phyloP scores from a whole-genome alignment of 163 green algal genomes.

The Prototheca cutis region DNA sequence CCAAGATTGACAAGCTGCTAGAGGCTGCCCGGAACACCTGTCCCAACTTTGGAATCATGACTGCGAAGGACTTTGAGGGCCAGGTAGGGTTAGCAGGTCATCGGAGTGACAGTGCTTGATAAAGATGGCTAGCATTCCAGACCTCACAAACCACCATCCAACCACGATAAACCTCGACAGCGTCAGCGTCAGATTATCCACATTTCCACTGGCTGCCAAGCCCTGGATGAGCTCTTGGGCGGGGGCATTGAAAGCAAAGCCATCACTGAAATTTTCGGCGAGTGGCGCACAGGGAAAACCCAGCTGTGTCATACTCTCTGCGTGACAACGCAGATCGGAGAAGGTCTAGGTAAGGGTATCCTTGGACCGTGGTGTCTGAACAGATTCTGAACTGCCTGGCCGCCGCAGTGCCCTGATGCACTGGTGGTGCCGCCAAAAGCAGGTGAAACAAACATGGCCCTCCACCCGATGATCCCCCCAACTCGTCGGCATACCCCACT shows the following conservation, averaged over 20 bases:
- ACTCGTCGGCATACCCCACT: too few relatives aligned
- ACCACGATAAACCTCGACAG: too few relatives aligned
- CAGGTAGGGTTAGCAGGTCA: slow-evolving; percentile 20
- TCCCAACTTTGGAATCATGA: slow-evolving; percentile 41
- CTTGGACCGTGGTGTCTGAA: too few relatives aligned
- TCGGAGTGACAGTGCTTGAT: too few relatives aligned
- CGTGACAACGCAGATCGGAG: slow-evolving; percentile 72
- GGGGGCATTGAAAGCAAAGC: slow-evolving; percentile 52
- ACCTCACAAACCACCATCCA: too few relatives aligned
- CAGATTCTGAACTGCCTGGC: too few relatives aligned
- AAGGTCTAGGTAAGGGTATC: slow-evolving; percentile 22
- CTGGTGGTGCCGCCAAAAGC: too few relatives aligned
- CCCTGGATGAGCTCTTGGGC: slow-evolving; percentile 62
- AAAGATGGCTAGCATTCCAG: too few relatives aligned
- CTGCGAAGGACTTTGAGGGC: slow-evolving; percentile 40
- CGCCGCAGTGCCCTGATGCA: too few relatives aligned
- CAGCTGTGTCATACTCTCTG: slow-evolving; percentile 80
- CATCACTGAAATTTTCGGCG: slow-evolving; percentile 83
- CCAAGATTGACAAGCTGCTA: slow-evolving; percentile 87
- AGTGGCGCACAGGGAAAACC: slow-evolving; percentile 70
- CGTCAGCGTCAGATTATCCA: slow-evolving; percentile 42
- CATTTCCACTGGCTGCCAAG: slow-evolving; percentile 49
- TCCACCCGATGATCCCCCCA: too few relatives aligned
- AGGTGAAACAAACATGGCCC: too few relatives aligned
- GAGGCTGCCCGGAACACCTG: slow-evolving; percentile 63